Conservation (phyloP, 2,329 filamentous ascomycete species). For the Neodidymelliopsis sp. region DNA sequence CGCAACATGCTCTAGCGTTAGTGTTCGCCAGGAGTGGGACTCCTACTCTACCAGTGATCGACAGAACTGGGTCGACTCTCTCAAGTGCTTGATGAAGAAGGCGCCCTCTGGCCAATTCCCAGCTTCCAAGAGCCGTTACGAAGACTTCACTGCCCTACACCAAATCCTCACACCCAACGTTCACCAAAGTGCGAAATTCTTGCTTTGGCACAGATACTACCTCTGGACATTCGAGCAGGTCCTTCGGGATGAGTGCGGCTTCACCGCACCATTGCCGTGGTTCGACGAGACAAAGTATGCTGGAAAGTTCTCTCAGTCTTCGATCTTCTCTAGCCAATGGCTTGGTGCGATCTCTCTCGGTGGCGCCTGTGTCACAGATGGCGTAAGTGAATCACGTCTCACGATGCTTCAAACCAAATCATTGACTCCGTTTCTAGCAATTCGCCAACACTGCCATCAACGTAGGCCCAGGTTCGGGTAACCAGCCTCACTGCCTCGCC, state of each 20-base stretch:
- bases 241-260: slow-evolving; percentile 53
- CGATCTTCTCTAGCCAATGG: slow-evolving; percentile 41
- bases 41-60: slow-evolving; percentile 28
- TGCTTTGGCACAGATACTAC: slow-evolving; percentile 55
- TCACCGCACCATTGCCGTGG: slow-evolving; percentile 49
- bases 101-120: slow-evolving; percentile 34
- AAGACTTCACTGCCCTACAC: slow-evolving; percentile 45
- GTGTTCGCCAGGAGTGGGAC: slow-evolving; percentile 45
- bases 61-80: slow-evolving; percentile 34
- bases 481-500: slow-evolving; percentile 42
- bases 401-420: neutral
- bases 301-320: slow-evolving; percentile 38
- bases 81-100: slow-evolving; percentile 41
- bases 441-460: slow-evolving; percentile 44
- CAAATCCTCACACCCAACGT: slow-evolving; percentile 44
- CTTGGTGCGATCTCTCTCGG: slow-evolving; percentile 35
- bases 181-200: slow-evolving; percentile 46
- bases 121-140: slow-evolving; percentile 40
- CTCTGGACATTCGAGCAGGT: slow-evolving; percentile 52
- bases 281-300: slow-evolving; percentile 48
- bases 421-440: slow-evolving; percentile 30
- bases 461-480: slow-evolving; percentile 40
- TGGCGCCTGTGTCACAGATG: slow-evolving; percentile 41
- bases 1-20: slow-evolving; percentile 33
- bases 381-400: slow-evolving; percentile 35